phyloP scores from a whole-genome alignment of 1,284 basidiomycete species.

The Melanopsichium pennsylvanicum region DNA sequence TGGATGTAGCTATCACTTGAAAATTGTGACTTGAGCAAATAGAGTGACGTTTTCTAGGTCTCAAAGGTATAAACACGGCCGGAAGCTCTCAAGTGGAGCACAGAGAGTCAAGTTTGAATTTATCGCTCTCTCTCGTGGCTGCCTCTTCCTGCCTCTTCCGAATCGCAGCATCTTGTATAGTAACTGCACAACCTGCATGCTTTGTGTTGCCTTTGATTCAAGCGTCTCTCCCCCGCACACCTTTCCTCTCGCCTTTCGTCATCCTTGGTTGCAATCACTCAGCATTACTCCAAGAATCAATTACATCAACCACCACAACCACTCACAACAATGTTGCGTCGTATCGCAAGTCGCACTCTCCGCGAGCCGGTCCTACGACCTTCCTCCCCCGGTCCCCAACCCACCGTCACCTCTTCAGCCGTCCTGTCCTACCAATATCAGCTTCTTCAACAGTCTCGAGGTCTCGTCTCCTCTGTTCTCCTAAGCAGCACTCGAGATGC shows the following conservation, averaged over 20 bases:
- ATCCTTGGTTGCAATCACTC: constrained; percentile 2
- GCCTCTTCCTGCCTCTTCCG: constrained; percentile 19
- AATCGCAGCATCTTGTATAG: constrained; percentile 4
- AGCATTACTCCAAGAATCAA: background rate
- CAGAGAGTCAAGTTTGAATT: constrained; percentile 2
- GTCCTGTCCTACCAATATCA: constrained; percentile 47
- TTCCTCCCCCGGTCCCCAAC: constrained; percentile 31
- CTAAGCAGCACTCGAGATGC: constrained; percentile 54
- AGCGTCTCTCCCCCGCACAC: background rate
- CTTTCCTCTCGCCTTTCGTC: background rate
- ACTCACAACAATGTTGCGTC: constrained; percentile 33
- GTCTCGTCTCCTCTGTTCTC: constrained; percentile 57
- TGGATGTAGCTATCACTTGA: too few relatives aligned
- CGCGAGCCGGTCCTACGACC: constrained; percentile 35
- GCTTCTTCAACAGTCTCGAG: constrained; percentile 41
- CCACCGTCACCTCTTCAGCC: constrained; percentile 36
- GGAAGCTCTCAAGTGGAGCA: constrained; percentile 6
- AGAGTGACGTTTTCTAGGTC: constrained; percentile 7
- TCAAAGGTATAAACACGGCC: constrained; percentile 25
- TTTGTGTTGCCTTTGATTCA: background rate
- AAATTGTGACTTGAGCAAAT: constrained; percentile 4
- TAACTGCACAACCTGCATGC: background rate
- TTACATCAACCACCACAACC: background rate
- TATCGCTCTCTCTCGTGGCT: background rate
- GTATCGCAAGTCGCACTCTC: constrained; percentile 45